A percentile compares a stretch with the other conserved stretches of the same genome.
Evolutionary conservation across 768 basidiomycete genomes (phyloP).

Genomic region (Chalciporus piperatus): DNA sequence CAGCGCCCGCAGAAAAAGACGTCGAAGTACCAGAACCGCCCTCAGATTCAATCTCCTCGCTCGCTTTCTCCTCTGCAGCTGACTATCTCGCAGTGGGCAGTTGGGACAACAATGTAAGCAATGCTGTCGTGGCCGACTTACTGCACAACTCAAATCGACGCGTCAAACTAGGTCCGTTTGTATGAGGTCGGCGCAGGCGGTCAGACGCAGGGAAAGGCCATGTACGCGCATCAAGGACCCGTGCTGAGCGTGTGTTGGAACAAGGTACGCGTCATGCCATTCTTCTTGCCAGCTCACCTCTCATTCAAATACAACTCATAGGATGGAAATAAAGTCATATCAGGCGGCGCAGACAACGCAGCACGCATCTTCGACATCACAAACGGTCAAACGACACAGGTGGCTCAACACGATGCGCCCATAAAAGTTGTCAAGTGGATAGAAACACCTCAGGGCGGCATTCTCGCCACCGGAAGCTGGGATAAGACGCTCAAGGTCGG

Average conservation of each 20-base stretch:
- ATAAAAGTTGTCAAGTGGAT: constrained; percentile 82
- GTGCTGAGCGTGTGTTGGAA: constrained; percentile 90
- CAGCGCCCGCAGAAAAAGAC: constrained; percentile 61
- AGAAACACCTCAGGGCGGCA: constrained; percentile 68
- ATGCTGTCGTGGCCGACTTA: background rate
- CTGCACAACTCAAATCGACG: constrained; percentile 4
- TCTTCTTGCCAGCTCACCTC: background rate
- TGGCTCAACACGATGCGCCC: constrained; percentile 89
- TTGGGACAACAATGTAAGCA: constrained; percentile 88
- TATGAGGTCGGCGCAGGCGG: constrained; percentile 85
- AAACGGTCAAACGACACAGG: constrained; percentile 77
- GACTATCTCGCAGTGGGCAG: constrained; percentile 91
- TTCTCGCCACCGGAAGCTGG: constrained; percentile 94
- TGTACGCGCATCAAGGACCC: constrained; percentile 88
- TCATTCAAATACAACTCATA: constrained; percentile 30
- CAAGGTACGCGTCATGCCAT: constrained; percentile 48
- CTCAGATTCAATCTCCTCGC: constrained; percentile 79
- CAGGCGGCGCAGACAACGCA: constrained; percentile 92
- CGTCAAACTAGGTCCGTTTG: constrained; percentile 66
- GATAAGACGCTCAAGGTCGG: constrained; percentile 92
- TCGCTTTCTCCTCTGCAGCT: constrained; percentile 81
- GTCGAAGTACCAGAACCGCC: constrained; percentile 81
- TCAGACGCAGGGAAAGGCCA: constrained; percentile 84
- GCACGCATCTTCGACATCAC: constrained; percentile 90
- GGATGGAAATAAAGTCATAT: constrained; percentile 90